Evolutionary conservation across 106 monocot genomes (phyloP), one percentile per base, ranked within the genome.

Genomic region (Narthecium ossifragum): DNA sequence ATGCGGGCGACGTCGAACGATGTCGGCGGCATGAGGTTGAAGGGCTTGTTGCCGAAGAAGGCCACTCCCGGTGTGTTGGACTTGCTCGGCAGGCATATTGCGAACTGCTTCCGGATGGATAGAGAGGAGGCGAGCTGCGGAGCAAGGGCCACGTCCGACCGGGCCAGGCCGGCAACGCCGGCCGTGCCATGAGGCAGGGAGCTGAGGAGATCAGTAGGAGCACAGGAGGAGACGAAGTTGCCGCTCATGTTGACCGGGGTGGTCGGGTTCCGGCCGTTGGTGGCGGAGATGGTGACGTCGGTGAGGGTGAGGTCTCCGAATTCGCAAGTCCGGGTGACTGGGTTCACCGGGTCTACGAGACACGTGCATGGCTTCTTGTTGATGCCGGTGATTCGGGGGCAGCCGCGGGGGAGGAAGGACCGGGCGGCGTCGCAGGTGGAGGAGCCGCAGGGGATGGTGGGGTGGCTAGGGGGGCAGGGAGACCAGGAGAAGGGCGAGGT

Each of bases 51-150:
- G 3, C 77, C 77, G 46, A 77, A 77, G 55, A 72, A 77, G 17
- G 66, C 70, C 17, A 51, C 72, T 1, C 76, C 76, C 5, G 69
- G 65, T 7, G 38, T 8, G 9, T 10, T 1, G 31, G 31, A 15
- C 9, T 57, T 20, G 61, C 66, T 71, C 5, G 77, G 77, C 25
- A 72, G 53, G 66, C 77, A 77, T 14, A 77, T 22, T 8, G 65
- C 60, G 23, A 77, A 77, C 36, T 71, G 77, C 6, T 13, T 30
- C 59, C 30, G 53, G 5, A 65, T 15, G 11, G 50, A 46, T 15
- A 77, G 55, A 37, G 24, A 29, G 2, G 66, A 39, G 28, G 41
- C 27, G 55, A 77, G 45, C 61, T 71, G 71, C 0, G 77, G 27
- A 8, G 77, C 20, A 3, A 77, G 24, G 5, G 51, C 31, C 26